Base-by-base conservation (phyloP, 2,329 filamentous ascomycete genomes). In the Lasiodiplodia sp. region DNA sequence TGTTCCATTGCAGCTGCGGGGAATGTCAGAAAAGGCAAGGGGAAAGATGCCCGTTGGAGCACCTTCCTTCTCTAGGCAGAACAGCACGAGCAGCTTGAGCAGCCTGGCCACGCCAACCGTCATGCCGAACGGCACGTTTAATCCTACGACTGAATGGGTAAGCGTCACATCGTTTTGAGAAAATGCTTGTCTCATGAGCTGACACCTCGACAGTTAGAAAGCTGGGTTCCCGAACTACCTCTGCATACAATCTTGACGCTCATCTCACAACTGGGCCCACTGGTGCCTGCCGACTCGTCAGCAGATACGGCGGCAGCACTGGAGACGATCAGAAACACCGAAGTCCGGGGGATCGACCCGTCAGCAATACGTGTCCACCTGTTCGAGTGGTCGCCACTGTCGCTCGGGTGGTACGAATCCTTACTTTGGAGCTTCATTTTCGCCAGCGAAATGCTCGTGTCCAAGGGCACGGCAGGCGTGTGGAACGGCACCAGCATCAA, bases 21-120 rank as follows among this genome's bases (percentile, higher is more conserved):
- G 94, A 67, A 97, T 98, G 92, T 97, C 95, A 23, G 96, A 98
- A 80, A 99, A 98, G 79, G 96, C 96, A 18, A 87, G 96, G 62
- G 96, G 96, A 8, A 99, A 99, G 80, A 93, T 97, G 89, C 96
- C 95, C 34, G 93, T 92, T 14, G 92, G 92, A 1, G 86, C 91
- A 62, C 87, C 88, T n/a, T 88, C 88, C 2, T 97, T 97, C 78
- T 97, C 94, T 0, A 87, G 95, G 21, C 94, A 97, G 76, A 97
- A 96, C 76, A 96, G 94, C 79, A 92, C 90, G 34, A 92, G 92
- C 1, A 97, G 93, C 75, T 84, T 97, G 44, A 88, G 85, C 69
- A 89, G 89, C 73, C 85, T 90, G 74, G 87, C 90, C 14, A 84
- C 86, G 51, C 81, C 88, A 28, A 85, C 86, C 21, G 83, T 87